These are phyloP conservation scores for Cutaneotrichosporon dermatis DNA, from an alignment of 1,284 basidiomycete genomes.

Conservation along the genomic window DNA sequence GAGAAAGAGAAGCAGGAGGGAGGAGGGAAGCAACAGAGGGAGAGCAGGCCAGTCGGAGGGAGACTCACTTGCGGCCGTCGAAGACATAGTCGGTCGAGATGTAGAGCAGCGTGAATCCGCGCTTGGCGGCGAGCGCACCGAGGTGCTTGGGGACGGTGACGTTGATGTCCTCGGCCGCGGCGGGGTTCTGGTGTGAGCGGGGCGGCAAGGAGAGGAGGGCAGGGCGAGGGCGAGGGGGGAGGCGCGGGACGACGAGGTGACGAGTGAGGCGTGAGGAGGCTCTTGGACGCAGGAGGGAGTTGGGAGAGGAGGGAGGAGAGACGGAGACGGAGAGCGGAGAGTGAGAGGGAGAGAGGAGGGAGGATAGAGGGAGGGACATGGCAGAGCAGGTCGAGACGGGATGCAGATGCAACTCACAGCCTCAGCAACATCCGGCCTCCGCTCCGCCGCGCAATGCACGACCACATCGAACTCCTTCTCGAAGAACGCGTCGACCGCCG, in stretches of 20 bases:
- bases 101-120: slow-evolving; percentile 50
- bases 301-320: not conserved
- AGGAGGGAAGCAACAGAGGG: too few species aligned
- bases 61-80: slow-evolving; percentile 39
- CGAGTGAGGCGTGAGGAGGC: too few species aligned
- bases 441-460: slow-evolving; percentile 54
- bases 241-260: too few species aligned
- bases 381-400: too few species aligned
- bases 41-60: too few species aligned
- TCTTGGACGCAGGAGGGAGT: too few species aligned
- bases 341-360: not conserved
- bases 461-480: slow-evolving; percentile 48
- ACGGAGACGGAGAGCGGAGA: too few species aligned
- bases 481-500: slow-evolving; percentile 48
- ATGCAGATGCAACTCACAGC: too few species aligned
- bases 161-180: slow-evolving; percentile 50
- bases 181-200: slow-evolving; percentile 44
- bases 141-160: slow-evolving; percentile 50
- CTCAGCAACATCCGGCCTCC: slow-evolving; percentile 49
- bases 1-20: too few species aligned
- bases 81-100: slow-evolving; percentile 52
- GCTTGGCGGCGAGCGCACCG: slow-evolving; percentile 33
- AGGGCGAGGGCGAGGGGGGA: too few species aligned
- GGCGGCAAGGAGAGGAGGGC: too few species aligned
- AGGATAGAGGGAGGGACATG: slow-evolving; percentile 7